A percentile compares a stretch with the other conserved stretches of the same genome.
Conservation (phyloP, 805 yeast species). For the Metschnikowia proteae region DNA sequence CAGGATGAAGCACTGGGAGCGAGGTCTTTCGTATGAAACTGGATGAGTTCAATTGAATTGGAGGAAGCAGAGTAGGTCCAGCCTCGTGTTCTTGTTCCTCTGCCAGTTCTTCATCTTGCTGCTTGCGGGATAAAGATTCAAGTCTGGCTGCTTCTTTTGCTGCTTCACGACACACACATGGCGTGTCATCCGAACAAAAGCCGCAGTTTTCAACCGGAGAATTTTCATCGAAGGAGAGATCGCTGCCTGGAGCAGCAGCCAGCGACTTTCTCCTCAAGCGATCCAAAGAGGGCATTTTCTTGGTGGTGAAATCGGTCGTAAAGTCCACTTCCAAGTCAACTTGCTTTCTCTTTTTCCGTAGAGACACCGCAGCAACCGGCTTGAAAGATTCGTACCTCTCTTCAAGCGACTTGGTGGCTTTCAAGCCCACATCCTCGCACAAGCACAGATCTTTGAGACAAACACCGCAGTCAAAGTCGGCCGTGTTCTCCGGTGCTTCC, state of each 20-base stretch:
- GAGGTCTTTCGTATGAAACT: conserved; percentile 27
- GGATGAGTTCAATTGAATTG: conserved; percentile 30
- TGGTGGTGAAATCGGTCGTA: conserved; percentile 42
- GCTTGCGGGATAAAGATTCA: conserved; percentile 22
- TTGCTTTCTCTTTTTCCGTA: conserved; percentile 29
- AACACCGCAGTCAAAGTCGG: conserved; percentile 54
- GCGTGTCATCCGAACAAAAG: conserved; percentile 86
- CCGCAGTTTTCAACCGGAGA: conserved; percentile 79
- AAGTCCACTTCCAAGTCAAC: conserved; percentile 48
- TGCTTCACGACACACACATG: conserved; percentile 87
- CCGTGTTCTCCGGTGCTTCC: background rate
- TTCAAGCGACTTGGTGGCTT: conserved; percentile 22
- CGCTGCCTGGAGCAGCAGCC: conserved; percentile 2
- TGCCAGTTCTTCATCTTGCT: conserved; percentile 14
- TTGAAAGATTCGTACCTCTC: conserved; percentile 42
- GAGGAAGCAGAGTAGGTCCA: conserved; percentile 38
- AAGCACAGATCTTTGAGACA: conserved; percentile 66
- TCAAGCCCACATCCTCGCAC: conserved; percentile 53
- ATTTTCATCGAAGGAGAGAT: conserved; percentile 33
- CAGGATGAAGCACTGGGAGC: conserved; percentile 61
- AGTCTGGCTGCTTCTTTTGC: conserved; percentile 48
- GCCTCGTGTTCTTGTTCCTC: conserved; percentile 16
- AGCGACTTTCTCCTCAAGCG: conserved; percentile 21
- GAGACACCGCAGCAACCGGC: conserved; percentile 67
- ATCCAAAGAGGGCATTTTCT: conserved; percentile 36